phyloP scores from a whole-genome alignment of 2,329 filamentous ascomycete species.

The Pseudofabraea citricarpa region DNA sequence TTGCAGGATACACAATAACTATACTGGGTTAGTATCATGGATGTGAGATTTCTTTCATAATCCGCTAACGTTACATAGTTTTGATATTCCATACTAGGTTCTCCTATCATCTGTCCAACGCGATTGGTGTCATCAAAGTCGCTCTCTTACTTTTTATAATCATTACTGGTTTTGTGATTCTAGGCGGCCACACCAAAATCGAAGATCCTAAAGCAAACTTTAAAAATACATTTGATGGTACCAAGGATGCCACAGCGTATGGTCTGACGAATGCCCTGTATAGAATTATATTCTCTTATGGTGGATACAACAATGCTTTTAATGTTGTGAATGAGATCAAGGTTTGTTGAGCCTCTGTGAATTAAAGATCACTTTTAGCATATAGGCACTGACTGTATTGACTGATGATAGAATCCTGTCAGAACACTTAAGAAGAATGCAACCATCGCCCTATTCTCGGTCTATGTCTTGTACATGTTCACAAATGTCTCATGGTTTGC shows the following conservation, averaged over 20 bases:
- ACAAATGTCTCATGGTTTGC: conserved; percentile 59
- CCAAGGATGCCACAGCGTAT: conserved; percentile 26
- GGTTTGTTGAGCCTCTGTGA: conserved; percentile 10
- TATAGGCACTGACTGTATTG: not conserved
- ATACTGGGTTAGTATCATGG: not conserved
- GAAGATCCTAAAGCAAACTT: conserved; percentile 47
- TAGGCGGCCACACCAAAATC: conserved; percentile 44
- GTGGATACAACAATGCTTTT: conserved; percentile 55
- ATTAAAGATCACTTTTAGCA: not conserved
- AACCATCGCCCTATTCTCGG: conserved; percentile 43
- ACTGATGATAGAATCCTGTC: conserved; percentile 45
- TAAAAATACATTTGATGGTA: conserved; percentile 44
- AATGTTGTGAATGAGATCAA: conserved; percentile 57
- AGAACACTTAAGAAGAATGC: conserved; percentile 47
- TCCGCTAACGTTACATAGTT: conserved; percentile 15
- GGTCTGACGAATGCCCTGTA: conserved; percentile 52
- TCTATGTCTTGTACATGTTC: conserved; percentile 52
- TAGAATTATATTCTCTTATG: conserved; percentile 54
- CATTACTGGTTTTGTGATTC: conserved; percentile 55
- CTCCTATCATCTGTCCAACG: conserved; percentile 48
- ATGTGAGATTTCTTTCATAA: not conserved
- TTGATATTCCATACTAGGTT: conserved; percentile 49
- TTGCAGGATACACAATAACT: conserved; percentile 34
- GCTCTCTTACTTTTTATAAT: conserved; percentile 55
- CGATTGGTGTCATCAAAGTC: conserved; percentile 52